Evolutionary conservation across 495 filamentous ascomycete genomes (phyloP).

Genomic region (Thermothielavioides terrestris): DNA sequence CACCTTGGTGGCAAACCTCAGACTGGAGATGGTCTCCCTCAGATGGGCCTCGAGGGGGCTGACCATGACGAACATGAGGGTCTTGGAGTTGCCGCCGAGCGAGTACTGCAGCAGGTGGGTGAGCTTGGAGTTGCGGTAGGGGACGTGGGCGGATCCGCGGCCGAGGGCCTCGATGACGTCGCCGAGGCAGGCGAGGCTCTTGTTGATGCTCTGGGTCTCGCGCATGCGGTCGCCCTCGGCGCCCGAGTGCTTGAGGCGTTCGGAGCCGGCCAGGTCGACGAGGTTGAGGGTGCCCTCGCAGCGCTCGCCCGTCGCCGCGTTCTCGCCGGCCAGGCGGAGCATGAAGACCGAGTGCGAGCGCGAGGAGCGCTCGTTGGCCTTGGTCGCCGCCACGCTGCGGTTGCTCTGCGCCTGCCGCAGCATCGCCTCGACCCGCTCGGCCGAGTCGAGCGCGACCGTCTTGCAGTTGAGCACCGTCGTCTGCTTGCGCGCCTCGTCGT

Average conservation of each 20-base stretch:
- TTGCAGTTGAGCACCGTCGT: conserved; percentile 79
- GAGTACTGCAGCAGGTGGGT: conserved; percentile 95
- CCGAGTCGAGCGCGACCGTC: conserved; percentile 67
- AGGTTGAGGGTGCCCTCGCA: conserved; percentile 93
- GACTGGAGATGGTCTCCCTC: conserved; percentile 84
- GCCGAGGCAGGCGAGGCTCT: conserved; percentile 79
- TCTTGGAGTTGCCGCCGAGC: conserved; percentile 90
- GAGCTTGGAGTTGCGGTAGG: conserved; percentile 93
- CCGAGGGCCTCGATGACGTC: conserved; percentile 91
- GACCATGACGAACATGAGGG: conserved; percentile 99
- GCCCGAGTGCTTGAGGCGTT: conserved; percentile 76
- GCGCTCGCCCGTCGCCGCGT: conserved; percentile 69
- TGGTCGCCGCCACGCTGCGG: conserved; percentile 87
- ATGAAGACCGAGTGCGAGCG: conserved; percentile 96
- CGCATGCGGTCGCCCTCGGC: conserved; percentile 78
- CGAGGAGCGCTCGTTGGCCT: conserved; percentile 89
- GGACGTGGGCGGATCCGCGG: conserved; percentile 77
- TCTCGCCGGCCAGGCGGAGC: conserved; percentile 74
- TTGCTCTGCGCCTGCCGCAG: conserved; percentile 72
- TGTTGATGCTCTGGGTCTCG: conserved; percentile 97
- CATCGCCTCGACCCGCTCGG: conserved; percentile 67
- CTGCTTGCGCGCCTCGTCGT: conserved; percentile 71
- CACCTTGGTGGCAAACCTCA: conserved; percentile 94
- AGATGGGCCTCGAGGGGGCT: conserved; percentile 87
- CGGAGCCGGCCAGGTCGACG: conserved; percentile 90